Percentiles rank a stretch among this genome's conserved stretches.
Evolutionary conservation across 2,329 filamentous ascomycete genomes (phyloP).

Genomic region (Didymella keratinophila): DNA sequence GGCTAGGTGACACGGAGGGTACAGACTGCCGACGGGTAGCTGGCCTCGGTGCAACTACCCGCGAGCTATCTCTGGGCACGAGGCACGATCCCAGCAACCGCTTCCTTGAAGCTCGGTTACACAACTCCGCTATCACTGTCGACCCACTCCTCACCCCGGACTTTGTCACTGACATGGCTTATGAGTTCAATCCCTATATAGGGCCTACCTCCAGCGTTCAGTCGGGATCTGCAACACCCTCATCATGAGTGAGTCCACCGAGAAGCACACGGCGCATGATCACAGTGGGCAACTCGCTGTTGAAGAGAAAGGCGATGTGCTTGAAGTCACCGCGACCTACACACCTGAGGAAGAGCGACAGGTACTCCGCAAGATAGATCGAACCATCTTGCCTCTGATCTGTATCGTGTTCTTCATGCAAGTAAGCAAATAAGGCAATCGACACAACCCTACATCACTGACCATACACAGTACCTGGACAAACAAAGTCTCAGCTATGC

Average conservation of each 20-base stretch:
- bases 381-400: conserved; percentile 23
- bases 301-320: conserved; percentile 12
- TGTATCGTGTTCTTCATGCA: conserved; percentile 41
- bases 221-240: neutral
- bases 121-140: neutral
- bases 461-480: conserved; percentile 43
- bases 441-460: neutral
- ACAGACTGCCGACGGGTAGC: conserved; percentile 11
- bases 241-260: neutral
- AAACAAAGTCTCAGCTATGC: conserved; percentile 62
- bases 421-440: neutral
- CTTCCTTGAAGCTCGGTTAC: neutral
- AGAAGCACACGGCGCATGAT: neutral
- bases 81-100: neutral
- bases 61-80: neutral
- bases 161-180: neutral
- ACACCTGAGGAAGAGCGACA: conserved; percentile 25
- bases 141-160: neutral
- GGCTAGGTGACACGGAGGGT: conserved; percentile 6
- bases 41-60: neutral
- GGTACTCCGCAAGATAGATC: conserved; percentile 27
- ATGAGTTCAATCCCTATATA: neutral
- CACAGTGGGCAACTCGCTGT: neutral
- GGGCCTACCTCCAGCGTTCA: neutral
- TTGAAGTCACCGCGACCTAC: conserved; percentile 1